Percentiles rank a stretch among this genome's conserved stretches.
Evolutionary conservation across 2,329 filamentous ascomycete genomes (phyloP).

Genomic region (Atkinsonella texensis): DNA sequence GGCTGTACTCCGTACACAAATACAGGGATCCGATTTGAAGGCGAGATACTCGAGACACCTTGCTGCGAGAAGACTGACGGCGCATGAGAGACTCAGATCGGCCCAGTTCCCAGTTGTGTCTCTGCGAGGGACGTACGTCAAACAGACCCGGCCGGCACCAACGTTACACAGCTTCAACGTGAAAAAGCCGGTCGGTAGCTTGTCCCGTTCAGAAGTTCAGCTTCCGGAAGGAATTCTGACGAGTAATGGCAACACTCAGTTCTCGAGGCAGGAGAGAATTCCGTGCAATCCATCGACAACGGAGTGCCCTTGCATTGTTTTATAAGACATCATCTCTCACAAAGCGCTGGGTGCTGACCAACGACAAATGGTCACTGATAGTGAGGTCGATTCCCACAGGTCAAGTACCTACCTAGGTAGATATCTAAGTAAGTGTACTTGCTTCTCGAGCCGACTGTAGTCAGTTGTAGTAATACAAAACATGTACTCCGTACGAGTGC

Average conservation of each 20-base stretch:
- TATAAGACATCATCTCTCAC: too few species aligned
- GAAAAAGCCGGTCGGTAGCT: not conserved
- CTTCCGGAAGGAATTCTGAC: not conserved
- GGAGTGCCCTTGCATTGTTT: not conserved
- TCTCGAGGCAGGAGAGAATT: not conserved
- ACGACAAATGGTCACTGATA: too few species aligned
- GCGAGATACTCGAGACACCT: not conserved
- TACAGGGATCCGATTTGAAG: not conserved
- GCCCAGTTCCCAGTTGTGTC: not conserved
- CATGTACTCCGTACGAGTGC: too few species aligned
- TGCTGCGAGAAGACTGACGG: constrained; percentile 1
- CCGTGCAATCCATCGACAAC: not conserved
- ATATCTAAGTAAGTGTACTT: too few species aligned
- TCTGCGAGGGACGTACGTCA: not conserved
- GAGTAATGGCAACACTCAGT: not conserved
- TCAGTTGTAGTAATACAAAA: too few species aligned
- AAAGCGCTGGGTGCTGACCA: too few species aligned
- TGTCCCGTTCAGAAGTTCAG: not conserved
- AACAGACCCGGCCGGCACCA: not conserved
- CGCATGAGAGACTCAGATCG: constrained; percentile 3
- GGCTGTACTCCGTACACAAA: not conserved
- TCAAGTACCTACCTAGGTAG: too few species aligned
- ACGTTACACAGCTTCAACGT: not conserved
- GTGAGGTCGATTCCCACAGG: too few species aligned
- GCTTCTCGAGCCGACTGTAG: too few species aligned